Base-by-base conservation (phyloP, 495 filamentous ascomycete species). In the Neurospora discreta region DNA sequence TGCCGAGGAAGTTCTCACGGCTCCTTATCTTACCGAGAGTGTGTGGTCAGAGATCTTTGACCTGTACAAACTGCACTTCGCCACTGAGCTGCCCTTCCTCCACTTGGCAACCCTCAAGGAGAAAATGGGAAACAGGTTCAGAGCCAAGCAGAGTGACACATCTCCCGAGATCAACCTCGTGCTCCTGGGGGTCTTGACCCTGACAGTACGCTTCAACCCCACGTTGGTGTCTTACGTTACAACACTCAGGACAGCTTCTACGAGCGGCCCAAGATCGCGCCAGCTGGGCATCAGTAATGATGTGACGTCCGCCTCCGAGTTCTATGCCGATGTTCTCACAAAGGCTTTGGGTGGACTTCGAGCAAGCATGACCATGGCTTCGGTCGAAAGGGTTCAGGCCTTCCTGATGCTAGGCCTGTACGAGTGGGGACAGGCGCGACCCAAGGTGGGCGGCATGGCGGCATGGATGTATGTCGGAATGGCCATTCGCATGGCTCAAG, bases 401-500 rank as follows among this genome's bases (percentile, higher is more conserved):
- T 84, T 92, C 23, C 81, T 95, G 58, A 95, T 96, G 92, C 83
- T 97, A 11, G 91, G 89, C 1, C 83, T 95, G 26, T 92, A 95
- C 75, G 92, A 95, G 76, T 95, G 93, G 92, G 90, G 90, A 39
- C 92, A 92, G 83, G 88, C 87, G 41, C 74, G 74, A 9, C 84
- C 84, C 41, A 78, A 76, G 74, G 81, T 82, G 2, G 88, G 92
- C 46, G 93, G 91, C 1, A 86, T 89, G 74, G 89, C 87, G 70
- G 92, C 92, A 11, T 95, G 92, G 90, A 83, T 93, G 73, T 91
- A 91, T 73, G 86, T 94, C 18, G 92, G 93, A 9, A 83, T 89
- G 73, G 93, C 93, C 39, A 92, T 94, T 38, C 87, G 92, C 44
- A 84, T 85, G 82, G 90, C 92, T 3, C 90, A 93, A 73, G 86